Conservation (phyloP, 352 stramenopile species). For the Phytopythium cucurbitacearum region DNA sequence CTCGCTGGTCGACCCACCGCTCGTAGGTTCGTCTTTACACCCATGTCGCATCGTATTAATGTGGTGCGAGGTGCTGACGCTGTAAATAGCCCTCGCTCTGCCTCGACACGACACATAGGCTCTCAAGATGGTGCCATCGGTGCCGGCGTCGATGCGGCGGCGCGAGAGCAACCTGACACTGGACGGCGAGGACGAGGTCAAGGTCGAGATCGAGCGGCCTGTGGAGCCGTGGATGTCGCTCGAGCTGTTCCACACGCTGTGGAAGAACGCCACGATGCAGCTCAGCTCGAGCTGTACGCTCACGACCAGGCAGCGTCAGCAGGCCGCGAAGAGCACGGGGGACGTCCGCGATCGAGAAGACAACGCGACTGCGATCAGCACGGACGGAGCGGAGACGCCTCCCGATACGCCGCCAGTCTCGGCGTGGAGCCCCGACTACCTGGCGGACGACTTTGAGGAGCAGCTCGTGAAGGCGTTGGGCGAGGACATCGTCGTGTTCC, state of each 20-base stretch:
- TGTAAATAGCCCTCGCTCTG: too few relatives aligned
- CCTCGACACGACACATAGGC: not conserved
- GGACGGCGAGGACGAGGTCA: constrained; percentile 35
- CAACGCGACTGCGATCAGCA: constrained; percentile 6
- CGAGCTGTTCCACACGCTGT: constrained; percentile 65
- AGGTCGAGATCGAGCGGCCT: constrained; percentile 27
- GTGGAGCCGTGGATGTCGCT: constrained; percentile 58
- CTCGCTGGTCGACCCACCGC: too few relatives aligned
- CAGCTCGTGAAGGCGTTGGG: constrained; percentile 47
- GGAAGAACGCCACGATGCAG: constrained; percentile 46
- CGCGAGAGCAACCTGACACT: constrained; percentile 71
- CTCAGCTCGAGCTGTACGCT: constrained; percentile 61
- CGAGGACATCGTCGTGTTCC: constrained; percentile 57
- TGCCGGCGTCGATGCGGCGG: constrained; percentile 27
- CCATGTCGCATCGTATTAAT: too few relatives aligned
- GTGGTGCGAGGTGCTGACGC: too few relatives aligned
- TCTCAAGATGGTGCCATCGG: not conserved
- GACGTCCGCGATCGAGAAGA: constrained; percentile 1
- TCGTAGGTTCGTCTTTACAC: too few relatives aligned
- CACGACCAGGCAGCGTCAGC: constrained; percentile 13
- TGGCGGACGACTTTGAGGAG: constrained; percentile 30
- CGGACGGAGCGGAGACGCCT: constrained; percentile 8
- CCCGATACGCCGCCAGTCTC: constrained; percentile 11
- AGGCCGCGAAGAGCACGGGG: constrained; percentile 3
- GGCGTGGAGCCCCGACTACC: constrained; percentile 11